These are phyloP conservation scores for Fusarium liriodendri DNA, from an alignment of 2,329 filamentous ascomycete genomes.

Conservation along the genomic window DNA sequence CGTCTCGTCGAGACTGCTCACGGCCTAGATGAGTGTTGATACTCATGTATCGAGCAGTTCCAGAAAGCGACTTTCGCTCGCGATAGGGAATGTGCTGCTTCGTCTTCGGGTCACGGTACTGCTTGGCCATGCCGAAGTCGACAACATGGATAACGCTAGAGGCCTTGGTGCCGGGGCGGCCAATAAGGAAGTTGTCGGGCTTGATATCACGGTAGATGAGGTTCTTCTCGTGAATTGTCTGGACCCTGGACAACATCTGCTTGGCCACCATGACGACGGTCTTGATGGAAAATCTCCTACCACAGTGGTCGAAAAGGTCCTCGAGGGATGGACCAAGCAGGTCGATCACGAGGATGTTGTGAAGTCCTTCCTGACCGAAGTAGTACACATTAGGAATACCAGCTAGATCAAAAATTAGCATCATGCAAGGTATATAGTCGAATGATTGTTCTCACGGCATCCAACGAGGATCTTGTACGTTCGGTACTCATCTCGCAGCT, in stretches of 20 bases:
- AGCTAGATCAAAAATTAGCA: slow-evolving; percentile 64
- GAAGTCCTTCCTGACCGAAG: slow-evolving; percentile 96
- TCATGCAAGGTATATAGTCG: slow-evolving; percentile 45
- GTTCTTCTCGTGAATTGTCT: slow-evolving; percentile 97
- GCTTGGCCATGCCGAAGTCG: slow-evolving; percentile 99
- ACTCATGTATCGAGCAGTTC: slow-evolving; percentile 98
- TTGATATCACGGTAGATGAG: slow-evolving; percentile 99
- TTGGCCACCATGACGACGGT: slow-evolving; percentile 99
- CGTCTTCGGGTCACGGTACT: slow-evolving; percentile 98
- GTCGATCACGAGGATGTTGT: slow-evolving; percentile 99
- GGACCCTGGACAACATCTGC: slow-evolving; percentile 97
- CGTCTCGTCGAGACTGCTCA: slow-evolving; percentile 95
- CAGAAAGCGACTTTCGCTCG: slow-evolving; percentile 95
- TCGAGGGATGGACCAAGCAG: slow-evolving; percentile 94
- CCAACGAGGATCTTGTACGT: slow-evolving; percentile 99
- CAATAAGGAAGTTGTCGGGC: slow-evolving; percentile 98
- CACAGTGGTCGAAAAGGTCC: slow-evolving; percentile 97
- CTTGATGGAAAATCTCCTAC: slow-evolving; percentile 94
- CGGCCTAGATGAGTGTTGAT: slow-evolving; percentile 98
- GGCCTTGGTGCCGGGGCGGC: slow-evolving; percentile 90
- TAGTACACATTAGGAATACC: slow-evolving; percentile 99
- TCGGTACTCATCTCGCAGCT: slow-evolving; percentile 96
- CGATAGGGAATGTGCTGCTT: slow-evolving; percentile 99
- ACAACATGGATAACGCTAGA: slow-evolving; percentile 98
- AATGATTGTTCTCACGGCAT: slow-evolving; percentile 78